These are phyloP conservation scores for Penicillium manginii DNA, from an alignment of 495 filamentous ascomycete species.

Conservation along the genomic window DNA sequence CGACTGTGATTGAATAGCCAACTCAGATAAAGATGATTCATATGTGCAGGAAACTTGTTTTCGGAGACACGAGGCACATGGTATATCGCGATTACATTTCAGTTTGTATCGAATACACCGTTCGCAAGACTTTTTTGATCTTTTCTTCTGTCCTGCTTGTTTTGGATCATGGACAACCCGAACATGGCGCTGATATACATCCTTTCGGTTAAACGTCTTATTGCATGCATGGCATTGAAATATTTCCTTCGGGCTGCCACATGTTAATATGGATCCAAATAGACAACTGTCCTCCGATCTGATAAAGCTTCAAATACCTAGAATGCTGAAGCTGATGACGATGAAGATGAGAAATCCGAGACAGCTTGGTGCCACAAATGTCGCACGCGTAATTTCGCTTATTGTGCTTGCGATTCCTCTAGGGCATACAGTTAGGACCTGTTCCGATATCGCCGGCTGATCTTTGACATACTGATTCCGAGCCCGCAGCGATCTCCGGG, in stretches of 20 bases:
- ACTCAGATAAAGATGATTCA: neutral
- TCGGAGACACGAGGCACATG: neutral
- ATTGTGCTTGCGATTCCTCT: neutral
- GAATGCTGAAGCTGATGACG: conserved; percentile 4
- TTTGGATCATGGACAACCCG: neutral
- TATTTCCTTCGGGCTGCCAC: neutral
- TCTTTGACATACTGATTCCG: neutral
- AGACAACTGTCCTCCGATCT: neutral
- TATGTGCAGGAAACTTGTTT: neutral
- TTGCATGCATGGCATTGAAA: conserved; percentile 1
- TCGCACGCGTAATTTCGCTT: neutral
- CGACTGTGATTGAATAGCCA: neutral
- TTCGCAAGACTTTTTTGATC: neutral
- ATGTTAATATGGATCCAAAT: neutral
- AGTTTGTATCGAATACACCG: conserved; percentile 1
- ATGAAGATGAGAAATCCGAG: neutral
- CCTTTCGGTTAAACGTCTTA: neutral
- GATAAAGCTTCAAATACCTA: neutral
- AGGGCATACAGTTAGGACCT: neutral
- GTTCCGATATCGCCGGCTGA: neutral
- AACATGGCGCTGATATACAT: conserved; percentile 2
- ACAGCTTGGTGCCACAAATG: neutral
- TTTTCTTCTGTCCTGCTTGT: neutral
- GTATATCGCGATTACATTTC: neutral
- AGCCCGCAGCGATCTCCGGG: neutral